phyloP scores from a whole-genome alignment of 805 yeast genomes.

The Starmerella stigmatis region DNA sequence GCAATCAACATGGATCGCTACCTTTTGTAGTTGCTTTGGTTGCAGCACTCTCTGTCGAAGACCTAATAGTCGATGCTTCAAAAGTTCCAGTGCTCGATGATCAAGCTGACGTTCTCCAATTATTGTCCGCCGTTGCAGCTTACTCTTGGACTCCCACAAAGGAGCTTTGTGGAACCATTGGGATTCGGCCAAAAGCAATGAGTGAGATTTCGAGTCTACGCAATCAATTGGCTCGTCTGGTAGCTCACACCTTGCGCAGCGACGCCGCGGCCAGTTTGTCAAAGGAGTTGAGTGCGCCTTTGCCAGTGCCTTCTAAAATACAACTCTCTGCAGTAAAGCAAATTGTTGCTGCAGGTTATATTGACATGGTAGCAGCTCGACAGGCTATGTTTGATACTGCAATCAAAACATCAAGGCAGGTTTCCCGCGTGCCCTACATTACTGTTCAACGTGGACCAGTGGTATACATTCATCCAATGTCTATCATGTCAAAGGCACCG shows the following conservation, averaged over 20 bases:
- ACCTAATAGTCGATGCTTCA: slow-evolving; percentile 67
- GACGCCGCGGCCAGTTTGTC: slow-evolving; percentile 34
- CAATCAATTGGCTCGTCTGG: slow-evolving; percentile 66
- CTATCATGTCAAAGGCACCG: slow-evolving; percentile 64
- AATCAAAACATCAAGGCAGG: slow-evolving; percentile 50
- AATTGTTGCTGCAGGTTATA: slow-evolving; percentile 83
- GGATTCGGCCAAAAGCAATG: slow-evolving; percentile 68
- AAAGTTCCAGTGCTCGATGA: slow-evolving; percentile 64
- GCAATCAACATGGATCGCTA: slow-evolving; percentile 75
- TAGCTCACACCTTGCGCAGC: slow-evolving; percentile 41
- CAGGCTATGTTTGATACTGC: slow-evolving; percentile 50
- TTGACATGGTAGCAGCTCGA: slow-evolving; percentile 81
- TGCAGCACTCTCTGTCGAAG: slow-evolving; percentile 86
- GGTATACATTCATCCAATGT: slow-evolving; percentile 67
- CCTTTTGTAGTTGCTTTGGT: slow-evolving; percentile 87
- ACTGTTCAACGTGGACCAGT: slow-evolving; percentile 31
- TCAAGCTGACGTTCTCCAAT: slow-evolving; percentile 61
- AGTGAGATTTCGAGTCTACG: slow-evolving; percentile 76
- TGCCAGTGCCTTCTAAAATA: slow-evolving; percentile 54
- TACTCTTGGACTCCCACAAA: slow-evolving; percentile 35
- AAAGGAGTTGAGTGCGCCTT: slow-evolving; percentile 41
- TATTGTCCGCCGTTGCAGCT: slow-evolving; percentile 79
- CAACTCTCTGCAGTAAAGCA: slow-evolving; percentile 79
- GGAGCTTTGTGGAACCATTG: slow-evolving; percentile 48
- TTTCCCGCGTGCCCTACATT: slow-evolving; percentile 44